phyloP scores from a whole-genome alignment of 2,329 filamentous ascomycete species.

The Rutstroemia sp. region DNA sequence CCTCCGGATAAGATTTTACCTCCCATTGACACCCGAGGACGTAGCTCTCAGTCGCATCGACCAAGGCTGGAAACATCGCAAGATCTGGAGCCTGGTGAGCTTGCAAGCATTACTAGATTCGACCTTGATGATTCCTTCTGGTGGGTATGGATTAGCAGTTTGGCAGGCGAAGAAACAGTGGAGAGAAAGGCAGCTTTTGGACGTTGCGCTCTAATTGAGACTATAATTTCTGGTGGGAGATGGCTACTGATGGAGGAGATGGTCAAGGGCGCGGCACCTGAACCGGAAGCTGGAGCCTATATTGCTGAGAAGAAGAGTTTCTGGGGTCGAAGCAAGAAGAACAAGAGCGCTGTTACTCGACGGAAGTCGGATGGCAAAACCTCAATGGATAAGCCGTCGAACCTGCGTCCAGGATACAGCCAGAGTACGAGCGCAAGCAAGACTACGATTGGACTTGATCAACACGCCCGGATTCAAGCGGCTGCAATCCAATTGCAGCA shows the following conservation, averaged over 20 bases:
- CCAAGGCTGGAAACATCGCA: slow-evolving; percentile 61
- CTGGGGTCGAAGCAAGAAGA: slow-evolving; percentile 76
- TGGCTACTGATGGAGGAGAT: slow-evolving; percentile 98
- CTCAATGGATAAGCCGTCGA: slow-evolving; percentile 39
- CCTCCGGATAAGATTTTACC: slow-evolving; percentile 88
- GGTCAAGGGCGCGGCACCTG: slow-evolving; percentile 83
- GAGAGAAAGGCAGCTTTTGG: slow-evolving; percentile 89
- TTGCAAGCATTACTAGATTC: slow-evolving; percentile 82
- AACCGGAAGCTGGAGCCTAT: slow-evolving; percentile 77
- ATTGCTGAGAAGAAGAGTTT: slow-evolving; percentile 94
- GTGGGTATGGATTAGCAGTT: slow-evolving; percentile 99
- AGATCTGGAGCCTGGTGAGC: slow-evolving; percentile 78
- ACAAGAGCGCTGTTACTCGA: slow-evolving; percentile 50
- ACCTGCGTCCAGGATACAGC: slow-evolving; percentile 33
- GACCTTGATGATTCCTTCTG: slow-evolving; percentile 94
- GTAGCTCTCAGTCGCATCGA: slow-evolving; percentile 79
- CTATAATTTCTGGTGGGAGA: slow-evolving; percentile 67
- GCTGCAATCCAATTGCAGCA: slow-evolving; percentile 79
- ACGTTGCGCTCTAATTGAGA: slow-evolving; percentile 87
- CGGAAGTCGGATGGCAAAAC: slow-evolving; percentile 65
- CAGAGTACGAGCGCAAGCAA: slow-evolving; percentile 53
- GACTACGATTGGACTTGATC: slow-evolving; percentile 79
- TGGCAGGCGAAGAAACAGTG: slow-evolving; percentile 81
- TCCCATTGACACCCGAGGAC: slow-evolving; percentile 70
- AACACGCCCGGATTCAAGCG: slow-evolving; percentile 87